These are phyloP conservation scores for Onygenales sp. DNA, from an alignment of 2,329 filamentous ascomycete genomes.

Conservation along the genomic window DNA sequence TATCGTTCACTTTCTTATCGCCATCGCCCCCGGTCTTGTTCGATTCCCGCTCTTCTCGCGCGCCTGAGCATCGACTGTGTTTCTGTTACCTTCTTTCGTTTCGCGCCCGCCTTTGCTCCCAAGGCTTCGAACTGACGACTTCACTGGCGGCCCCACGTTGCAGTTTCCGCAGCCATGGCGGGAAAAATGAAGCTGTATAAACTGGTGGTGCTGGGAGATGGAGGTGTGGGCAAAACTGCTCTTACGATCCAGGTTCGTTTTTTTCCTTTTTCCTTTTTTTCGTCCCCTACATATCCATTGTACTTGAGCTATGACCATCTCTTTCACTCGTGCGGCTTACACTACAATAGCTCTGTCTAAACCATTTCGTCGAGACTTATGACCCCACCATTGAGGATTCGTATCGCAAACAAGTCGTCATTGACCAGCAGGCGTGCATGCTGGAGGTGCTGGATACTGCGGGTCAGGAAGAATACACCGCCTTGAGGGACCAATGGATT, in stretches of 20 bases:
- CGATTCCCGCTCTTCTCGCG: background rate
- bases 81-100: background rate
- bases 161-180: slow-evolving; percentile 51
- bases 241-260: slow-evolving; percentile 65
- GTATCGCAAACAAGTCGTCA: slow-evolving; percentile 64
- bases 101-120: slow-evolving; percentile 4
- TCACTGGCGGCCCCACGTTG: background rate
- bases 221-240: slow-evolving; percentile 88
- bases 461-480: slow-evolving; percentile 97
- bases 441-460: slow-evolving; percentile 93
- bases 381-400: slow-evolving; percentile 61
- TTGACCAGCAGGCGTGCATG: slow-evolving; percentile 88
- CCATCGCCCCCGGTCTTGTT: background rate
- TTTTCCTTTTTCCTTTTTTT: slow-evolving; percentile 3
- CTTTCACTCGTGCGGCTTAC: slow-evolving; percentile 5
- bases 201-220: slow-evolving; percentile 88
- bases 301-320: background rate
- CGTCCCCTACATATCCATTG: background rate
- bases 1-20: background rate
- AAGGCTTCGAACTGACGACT: background rate
- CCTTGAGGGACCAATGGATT: slow-evolving; percentile 95
- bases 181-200: slow-evolving; percentile 91
- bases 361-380: slow-evolving; percentile 95
- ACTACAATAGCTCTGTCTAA: slow-evolving; percentile 70
- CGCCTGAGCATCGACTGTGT: background rate